Evolutionary conservation across 148 eudicot genomes (phyloP).

Genomic region (Fagopyrum tataricum): DNA sequence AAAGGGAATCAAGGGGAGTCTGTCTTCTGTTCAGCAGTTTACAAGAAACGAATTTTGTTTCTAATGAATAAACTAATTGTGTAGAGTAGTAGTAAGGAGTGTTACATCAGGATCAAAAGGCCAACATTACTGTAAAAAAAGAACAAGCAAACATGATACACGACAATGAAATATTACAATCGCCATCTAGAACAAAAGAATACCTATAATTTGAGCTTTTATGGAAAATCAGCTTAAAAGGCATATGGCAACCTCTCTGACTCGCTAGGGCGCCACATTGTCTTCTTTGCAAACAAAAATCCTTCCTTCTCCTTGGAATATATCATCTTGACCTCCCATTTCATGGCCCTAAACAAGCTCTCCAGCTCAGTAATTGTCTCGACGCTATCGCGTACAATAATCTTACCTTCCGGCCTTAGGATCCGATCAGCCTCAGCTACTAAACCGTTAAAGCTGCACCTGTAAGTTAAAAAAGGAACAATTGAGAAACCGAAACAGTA

Average conservation of each 20-base stretch:
- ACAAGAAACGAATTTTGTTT: neutral
- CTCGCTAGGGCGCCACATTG: conserved; percentile 56
- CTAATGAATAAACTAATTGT: conserved; percentile 2
- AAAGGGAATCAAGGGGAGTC: neutral
- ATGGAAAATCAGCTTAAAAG: conserved; percentile 13
- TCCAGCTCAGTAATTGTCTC: conserved; percentile 47
- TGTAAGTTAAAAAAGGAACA: conserved; percentile 10
- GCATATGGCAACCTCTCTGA: conserved; percentile 41
- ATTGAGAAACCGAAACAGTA: neutral
- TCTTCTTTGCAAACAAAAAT: conserved; percentile 50
- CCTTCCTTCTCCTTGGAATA: conserved; percentile 62
- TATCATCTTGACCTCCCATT: conserved; percentile 50
- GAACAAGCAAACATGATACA: neutral
- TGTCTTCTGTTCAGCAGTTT: neutral
- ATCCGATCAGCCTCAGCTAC: conserved; percentile 60
- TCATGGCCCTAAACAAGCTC: conserved; percentile 39
- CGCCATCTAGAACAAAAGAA: conserved; percentile 9
- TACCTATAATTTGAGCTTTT: neutral
- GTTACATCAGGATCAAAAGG: conserved; percentile 2
- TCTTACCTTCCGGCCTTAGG: conserved; percentile 54
- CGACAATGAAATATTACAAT: neutral
- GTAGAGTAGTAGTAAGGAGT: neutral
- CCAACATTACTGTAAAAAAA: neutral
- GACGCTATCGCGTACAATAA: conserved; percentile 47
- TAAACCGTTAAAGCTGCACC: conserved; percentile 47